Evolutionary conservation across 2,329 filamentous ascomycete species (phyloP), one percentile per base, ranked within the genome.

Genomic region (Xylariaceae sp.): DNA sequence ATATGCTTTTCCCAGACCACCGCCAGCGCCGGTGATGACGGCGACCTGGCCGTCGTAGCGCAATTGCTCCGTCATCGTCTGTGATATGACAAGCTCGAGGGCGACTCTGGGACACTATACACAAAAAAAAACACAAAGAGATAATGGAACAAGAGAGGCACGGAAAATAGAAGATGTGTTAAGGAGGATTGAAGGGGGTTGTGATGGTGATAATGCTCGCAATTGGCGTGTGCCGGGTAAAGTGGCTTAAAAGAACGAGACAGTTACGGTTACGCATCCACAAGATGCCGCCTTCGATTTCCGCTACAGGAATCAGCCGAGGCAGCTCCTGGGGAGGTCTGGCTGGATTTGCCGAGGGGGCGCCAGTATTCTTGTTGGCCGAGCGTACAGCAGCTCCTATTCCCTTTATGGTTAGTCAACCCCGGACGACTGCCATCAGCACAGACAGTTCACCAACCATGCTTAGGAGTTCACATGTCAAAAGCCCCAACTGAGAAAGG

Each of bases 1-100:
- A 67, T 94, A 94, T 61, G 82, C 81, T 66, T 82, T 86, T 50
- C 86, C 86, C 40, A 92, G 67, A 50, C 87, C 87, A 63, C 84
- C 86, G 49, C 87, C 87, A 47, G 86, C 86, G 56, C 87, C 88
- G 33, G 87, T 94, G 51, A 94, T 81, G 51, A 94, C 86, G 55
- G 89, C 85, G 52, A 87, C 88, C 73, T 92, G 87, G 67, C 81
- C 83, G 68, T 94, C 88, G 62, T 84, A 95, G 57, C 85, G 76
- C 58, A 89, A 48, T 50, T 59, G 54, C 26, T 50, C 51, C 34
- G 57, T 50, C 59, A 61, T 61, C 23, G 38, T 52, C 48, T 18
- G 31, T 39, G 43, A 28, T 40, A 43, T 36, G 19, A n/a, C n/a
- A n/a, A n/a, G n/a, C n/a, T n/a, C n/a, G n/a, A n/a, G n/a, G n/a